phyloP scores from a whole-genome alignment of 2,329 filamentous ascomycete genomes.

The Paradendryphiella salina region DNA sequence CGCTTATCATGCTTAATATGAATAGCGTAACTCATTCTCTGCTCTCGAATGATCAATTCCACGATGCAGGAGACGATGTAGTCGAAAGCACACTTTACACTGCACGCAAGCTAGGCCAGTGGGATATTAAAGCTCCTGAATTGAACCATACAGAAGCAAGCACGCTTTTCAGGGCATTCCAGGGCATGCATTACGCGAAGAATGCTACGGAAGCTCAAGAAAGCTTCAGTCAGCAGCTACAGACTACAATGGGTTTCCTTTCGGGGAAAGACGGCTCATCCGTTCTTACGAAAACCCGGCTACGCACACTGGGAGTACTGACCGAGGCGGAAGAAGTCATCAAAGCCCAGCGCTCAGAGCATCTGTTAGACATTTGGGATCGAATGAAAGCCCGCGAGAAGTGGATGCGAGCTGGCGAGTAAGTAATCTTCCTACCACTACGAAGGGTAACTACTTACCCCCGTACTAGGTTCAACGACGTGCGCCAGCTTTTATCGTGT shows the following conservation, averaged over 20 bases:
- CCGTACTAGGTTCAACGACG: constrained; percentile 68
- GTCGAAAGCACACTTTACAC: constrained; percentile 76
- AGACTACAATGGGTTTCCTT: constrained; percentile 51
- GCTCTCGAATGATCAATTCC: constrained; percentile 66
- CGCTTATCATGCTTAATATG: constrained; percentile 78
- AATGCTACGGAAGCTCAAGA: constrained; percentile 58
- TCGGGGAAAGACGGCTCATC: constrained; percentile 33
- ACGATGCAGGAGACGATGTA: constrained; percentile 60
- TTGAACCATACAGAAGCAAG: constrained; percentile 65
- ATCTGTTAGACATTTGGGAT: constrained; percentile 64
- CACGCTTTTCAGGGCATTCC: constrained; percentile 77
- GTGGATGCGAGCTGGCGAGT: constrained; percentile 86
- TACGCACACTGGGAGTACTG: constrained; percentile 65
- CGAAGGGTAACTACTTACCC: constrained; percentile 37
- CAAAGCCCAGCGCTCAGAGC: constrained; percentile 60
- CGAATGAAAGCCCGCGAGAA: constrained; percentile 66
- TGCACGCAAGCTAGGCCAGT: constrained; percentile 81
- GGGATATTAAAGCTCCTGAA: constrained; percentile 80
- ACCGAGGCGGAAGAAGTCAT: constrained; percentile 82
- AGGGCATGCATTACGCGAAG: constrained; percentile 71
- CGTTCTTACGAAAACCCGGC: constrained; percentile 27
- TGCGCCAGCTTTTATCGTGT: constrained; percentile 78
- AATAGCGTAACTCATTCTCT: constrained; percentile 84
- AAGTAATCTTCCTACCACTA: constrained; percentile 25
- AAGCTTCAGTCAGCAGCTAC: constrained; percentile 64